Evolutionary conservation across 2,329 filamentous ascomycete species (phyloP).

Genomic region (Coniochaeta sp.): DNA sequence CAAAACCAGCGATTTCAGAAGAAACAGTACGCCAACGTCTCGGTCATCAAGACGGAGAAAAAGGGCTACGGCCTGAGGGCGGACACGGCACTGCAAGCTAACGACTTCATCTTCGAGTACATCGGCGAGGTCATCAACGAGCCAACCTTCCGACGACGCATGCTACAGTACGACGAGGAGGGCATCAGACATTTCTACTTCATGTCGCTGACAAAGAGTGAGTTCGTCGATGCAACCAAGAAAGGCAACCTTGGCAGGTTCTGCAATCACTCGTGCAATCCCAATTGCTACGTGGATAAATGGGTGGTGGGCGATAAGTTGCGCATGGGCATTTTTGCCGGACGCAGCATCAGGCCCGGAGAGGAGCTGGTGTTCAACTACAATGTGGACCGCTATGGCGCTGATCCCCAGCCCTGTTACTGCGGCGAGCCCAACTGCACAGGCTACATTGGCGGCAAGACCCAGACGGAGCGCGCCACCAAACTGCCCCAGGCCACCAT

Average conservation of each 20-base stretch:
- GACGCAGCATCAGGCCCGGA: slow-evolving; percentile 74
- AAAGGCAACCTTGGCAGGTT: slow-evolving; percentile 94
- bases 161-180: slow-evolving; percentile 89
- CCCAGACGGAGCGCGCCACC: slow-evolving; percentile 90
- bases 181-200: slow-evolving; percentile 99
- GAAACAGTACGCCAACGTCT: slow-evolving; percentile 82
- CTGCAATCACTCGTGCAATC: slow-evolving; percentile 98
- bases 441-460: slow-evolving; percentile 95
- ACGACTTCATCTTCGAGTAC: slow-evolving; percentile 97
- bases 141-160: slow-evolving; percentile 77
- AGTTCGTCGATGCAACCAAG: slow-evolving; percentile 96
- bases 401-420: slow-evolving; percentile 94
- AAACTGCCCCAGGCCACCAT: slow-evolving; percentile 86
- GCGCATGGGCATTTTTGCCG: slow-evolving; percentile 97
- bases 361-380: slow-evolving; percentile 99
- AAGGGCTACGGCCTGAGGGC: slow-evolving; percentile 91
- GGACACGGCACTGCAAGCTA: slow-evolving; percentile 65
- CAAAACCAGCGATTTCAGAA: slow-evolving; percentile 94
- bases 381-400: slow-evolving; percentile 96
- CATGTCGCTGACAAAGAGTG: slow-evolving; percentile 94
- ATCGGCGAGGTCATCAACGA: slow-evolving; percentile 98
- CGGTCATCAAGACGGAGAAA: slow-evolving; percentile 96
- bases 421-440: slow-evolving; percentile 92
- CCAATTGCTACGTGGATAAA: slow-evolving; percentile 98
- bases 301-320: slow-evolving; percentile 97